Evolutionary conservation across 768 basidiomycete species (phyloP).

Genomic region (Rhizopogon sp.): DNA sequence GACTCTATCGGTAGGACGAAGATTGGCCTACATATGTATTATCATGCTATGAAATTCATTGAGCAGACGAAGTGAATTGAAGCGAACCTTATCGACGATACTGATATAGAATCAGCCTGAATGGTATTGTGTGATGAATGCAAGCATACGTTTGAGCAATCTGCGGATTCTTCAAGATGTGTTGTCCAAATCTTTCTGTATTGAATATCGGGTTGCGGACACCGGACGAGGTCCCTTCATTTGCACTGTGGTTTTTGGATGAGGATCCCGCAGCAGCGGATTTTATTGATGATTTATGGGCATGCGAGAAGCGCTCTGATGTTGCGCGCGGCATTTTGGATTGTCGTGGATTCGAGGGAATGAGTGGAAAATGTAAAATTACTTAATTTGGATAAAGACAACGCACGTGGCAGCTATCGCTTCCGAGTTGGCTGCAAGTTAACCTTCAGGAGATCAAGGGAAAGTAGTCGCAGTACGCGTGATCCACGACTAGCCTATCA

Average conservation of each 20-base stretch:
- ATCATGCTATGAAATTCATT: slow-evolving; percentile 1
- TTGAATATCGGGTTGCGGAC: slow-evolving; percentile 89
- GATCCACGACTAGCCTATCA: slow-evolving; percentile 18
- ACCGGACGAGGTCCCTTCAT: slow-evolving; percentile 33
- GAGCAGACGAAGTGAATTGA: not conserved
- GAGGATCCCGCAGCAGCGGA: slow-evolving; percentile 14
- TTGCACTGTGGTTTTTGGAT: slow-evolving; percentile 41
- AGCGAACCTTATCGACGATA: slow-evolving; percentile 56
- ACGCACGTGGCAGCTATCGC: not conserved
- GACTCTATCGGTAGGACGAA: slow-evolving; percentile 92
- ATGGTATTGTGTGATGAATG: slow-evolving; percentile 15
- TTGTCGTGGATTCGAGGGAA: not conserved
- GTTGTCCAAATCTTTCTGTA: slow-evolving; percentile 93
- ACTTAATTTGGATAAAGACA: not conserved
- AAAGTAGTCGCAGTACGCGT: no score
- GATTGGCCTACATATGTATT: slow-evolving; percentile 57
- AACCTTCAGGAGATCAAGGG: no score
- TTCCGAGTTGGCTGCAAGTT: not conserved
- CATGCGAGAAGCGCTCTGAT: slow-evolving; percentile 63
- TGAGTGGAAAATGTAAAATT: not conserved
- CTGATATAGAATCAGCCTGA: slow-evolving; percentile 26
- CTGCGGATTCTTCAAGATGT: slow-evolving; percentile 92
- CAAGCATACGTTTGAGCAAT: slow-evolving; percentile 79
- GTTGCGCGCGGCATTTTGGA: slow-evolving; percentile 74
- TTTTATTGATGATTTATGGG: slow-evolving; percentile 61